phyloP scores from a whole-genome alignment of 345 rosid species.

The Hibiscus syriacus region DNA sequence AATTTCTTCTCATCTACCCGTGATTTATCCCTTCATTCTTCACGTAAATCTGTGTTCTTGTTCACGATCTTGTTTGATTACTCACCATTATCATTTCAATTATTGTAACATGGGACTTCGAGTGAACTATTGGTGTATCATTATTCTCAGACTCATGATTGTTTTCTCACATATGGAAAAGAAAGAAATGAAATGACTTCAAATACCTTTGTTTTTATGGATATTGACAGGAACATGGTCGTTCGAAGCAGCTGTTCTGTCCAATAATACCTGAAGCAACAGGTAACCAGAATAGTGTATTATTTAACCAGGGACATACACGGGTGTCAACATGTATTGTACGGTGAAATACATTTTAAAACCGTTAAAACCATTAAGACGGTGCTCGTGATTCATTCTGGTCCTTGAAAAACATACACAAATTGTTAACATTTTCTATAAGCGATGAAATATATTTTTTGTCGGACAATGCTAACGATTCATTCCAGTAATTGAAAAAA shows the following conservation, averaged over 20 bases:
- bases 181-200: not conserved
- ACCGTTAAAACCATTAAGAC: not conserved
- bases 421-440: not conserved
- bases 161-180: not conserved
- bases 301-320: not conserved
- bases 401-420: not conserved
- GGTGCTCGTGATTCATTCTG: not conserved
- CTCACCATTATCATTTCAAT: no score
- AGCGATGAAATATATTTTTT: not conserved
- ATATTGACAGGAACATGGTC: constrained; percentile 29
- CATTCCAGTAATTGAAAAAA: not conserved
- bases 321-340: not conserved
- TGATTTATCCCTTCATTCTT: no score
- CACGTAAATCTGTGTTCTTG: no score
- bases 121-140: not conserved
- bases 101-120: not conserved
- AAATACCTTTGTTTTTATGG: constrained; percentile 41
- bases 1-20: no score
- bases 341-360: not conserved
- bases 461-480: not conserved
- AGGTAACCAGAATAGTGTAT: not conserved
- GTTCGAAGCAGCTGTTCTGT: constrained; percentile 25
- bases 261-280: constrained; percentile 27
- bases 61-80: no score
- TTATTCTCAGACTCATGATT: not conserved